A percentile compares a stretch with the other conserved stretches of the same genome.
Evolutionary conservation across 2,329 filamentous ascomycete species (phyloP).

Genomic region (Colletotrichum gloeosporioides): DNA sequence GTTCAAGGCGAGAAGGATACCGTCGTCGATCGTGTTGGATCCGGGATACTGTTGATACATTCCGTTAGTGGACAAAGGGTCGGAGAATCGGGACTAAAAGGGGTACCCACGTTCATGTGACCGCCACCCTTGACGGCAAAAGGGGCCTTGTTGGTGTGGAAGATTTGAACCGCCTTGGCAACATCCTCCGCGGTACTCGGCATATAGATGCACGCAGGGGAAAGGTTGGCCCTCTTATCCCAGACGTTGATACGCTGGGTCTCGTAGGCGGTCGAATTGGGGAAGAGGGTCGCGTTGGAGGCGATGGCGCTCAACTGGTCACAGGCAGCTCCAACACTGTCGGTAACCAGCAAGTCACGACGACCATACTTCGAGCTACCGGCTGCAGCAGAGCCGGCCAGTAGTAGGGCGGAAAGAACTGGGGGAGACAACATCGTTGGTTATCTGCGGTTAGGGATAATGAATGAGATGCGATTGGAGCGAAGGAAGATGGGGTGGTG

Average conservation of each 20-base stretch:
- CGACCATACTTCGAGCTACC: neutral
- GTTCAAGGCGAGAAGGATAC: constrained; percentile 26
- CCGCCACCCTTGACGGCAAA: constrained; percentile 30
- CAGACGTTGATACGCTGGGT: constrained; percentile 9
- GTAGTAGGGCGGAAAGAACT: constrained; percentile 35
- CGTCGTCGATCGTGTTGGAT: constrained; percentile 28
- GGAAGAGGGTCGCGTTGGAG: neutral
- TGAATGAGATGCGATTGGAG: neutral
- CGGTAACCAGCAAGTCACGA: neutral
- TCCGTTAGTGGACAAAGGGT: neutral
- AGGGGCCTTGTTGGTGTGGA: constrained; percentile 20
- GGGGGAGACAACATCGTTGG: neutral
- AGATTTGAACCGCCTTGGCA: neutral
- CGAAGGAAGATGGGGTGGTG: neutral
- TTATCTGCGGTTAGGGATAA: no score
- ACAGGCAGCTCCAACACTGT: neutral
- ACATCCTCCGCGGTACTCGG: neutral
- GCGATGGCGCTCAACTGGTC: neutral
- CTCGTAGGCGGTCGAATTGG: constrained; percentile 3
- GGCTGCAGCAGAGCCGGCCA: neutral
- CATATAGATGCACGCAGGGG: neutral
- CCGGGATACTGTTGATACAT: constrained; percentile 22
- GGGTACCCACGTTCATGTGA: constrained; percentile 26
- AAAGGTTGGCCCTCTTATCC: constrained; percentile 1
- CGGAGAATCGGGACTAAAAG: neutral